Evolutionary conservation across 768 basidiomycete species (phyloP).

Genomic region (Mrakia blollopis): DNA sequence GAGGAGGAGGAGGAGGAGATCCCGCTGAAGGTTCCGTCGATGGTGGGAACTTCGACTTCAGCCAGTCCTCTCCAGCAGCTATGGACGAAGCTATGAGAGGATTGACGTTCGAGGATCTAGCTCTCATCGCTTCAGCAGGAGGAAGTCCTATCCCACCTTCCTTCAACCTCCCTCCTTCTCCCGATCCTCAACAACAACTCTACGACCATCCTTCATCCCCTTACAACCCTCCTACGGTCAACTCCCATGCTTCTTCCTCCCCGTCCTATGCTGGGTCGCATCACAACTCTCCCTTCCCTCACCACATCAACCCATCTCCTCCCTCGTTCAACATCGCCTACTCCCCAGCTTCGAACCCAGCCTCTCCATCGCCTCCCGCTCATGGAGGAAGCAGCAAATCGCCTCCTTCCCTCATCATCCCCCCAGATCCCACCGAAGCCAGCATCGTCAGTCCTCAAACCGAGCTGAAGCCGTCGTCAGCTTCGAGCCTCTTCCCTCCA

Average conservation of each 20-base stretch:
- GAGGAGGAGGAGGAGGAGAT: too few species aligned
- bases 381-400: constrained; percentile 13
- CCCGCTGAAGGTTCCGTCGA: background rate
- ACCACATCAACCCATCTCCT: background rate
- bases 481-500: constrained; percentile 22
- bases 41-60: background rate
- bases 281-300: constrained; percentile 2
- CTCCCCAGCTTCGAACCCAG: background rate
- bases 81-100: constrained; percentile 14
- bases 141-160: background rate
- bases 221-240: background rate
- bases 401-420: constrained; percentile 18
- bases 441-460: background rate
- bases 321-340: constrained; percentile 9
- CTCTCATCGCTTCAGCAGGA: constrained; percentile 6
- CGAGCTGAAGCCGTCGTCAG: background rate
- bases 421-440: background rate
- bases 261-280: background rate
- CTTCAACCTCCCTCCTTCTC: background rate
- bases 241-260: background rate
- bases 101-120: constrained; percentile 8
- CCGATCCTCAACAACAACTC: background rate
- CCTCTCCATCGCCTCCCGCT: background rate
- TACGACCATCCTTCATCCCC: background rate
- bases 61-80: background rate